Percentiles rank a stretch among this genome's conserved stretches.
Evolutionary conservation across 73 alveolate genomes (phyloP).

Genomic region (Blepharisma stoltei): DNA sequence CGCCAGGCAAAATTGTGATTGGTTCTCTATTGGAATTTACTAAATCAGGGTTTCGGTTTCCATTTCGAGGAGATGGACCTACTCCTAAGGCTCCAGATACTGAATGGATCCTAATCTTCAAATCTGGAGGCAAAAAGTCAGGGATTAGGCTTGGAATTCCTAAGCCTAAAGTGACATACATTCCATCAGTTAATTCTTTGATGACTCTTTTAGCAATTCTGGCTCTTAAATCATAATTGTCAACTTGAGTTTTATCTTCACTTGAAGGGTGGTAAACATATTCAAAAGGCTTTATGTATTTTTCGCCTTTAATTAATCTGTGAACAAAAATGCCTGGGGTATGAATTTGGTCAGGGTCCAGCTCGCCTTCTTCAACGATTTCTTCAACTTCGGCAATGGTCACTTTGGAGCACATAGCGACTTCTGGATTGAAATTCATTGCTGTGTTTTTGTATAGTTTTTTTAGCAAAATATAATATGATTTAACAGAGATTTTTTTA

Average conservation of each 20-base stretch:
- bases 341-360: conserved; percentile 76
- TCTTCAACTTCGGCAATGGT: conserved; percentile 83
- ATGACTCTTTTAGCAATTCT: conserved; percentile 83
- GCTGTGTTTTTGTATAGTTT: conserved; percentile 81
- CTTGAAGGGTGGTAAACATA: not conserved
- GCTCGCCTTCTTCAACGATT: conserved; percentile 64
- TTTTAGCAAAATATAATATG: too few relatives aligned
- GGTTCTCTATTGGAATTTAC: conserved; percentile 88
- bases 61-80: conserved; percentile 82
- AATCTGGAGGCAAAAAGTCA: conserved; percentile 36
- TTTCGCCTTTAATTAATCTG: conserved; percentile 61
- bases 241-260: not conserved
- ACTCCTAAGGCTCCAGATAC: conserved; percentile 91
- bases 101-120: conserved; percentile 48
- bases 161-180: conserved; percentile 82
- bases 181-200: conserved; percentile 65
- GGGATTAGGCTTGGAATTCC: conserved; percentile 87
- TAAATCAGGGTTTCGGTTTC: conserved; percentile 74
- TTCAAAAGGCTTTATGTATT: conserved; percentile 56
- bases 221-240: conserved; percentile 24
- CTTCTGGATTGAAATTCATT: conserved; percentile 76
- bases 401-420: conserved; percentile 68
- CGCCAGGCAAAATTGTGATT: conserved; percentile 71
- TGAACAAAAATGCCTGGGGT: conserved; percentile 75
- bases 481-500: too few relatives aligned